Percentiles rank a stretch among this genome's conserved stretches.
phyloP scores from a whole-genome alignment of 2,329 filamentous ascomycete genomes.

The Cordyceps fumosorosea region DNA sequence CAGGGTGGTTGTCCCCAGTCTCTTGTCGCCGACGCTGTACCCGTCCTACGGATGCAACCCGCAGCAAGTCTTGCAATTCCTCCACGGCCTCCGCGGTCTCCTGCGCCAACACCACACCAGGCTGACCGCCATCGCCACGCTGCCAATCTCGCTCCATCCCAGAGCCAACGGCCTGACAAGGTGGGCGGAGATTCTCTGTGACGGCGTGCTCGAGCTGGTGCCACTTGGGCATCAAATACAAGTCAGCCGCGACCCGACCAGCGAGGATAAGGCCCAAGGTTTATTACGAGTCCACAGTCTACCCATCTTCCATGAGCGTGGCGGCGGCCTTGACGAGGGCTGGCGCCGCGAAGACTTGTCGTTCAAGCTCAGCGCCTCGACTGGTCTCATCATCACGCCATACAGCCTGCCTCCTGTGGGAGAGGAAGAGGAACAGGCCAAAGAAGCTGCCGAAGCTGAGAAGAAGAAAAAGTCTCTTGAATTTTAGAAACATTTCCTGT shows the following conservation, averaged over 20 bases:
- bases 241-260: constrained; percentile 45
- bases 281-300: constrained; percentile 77
- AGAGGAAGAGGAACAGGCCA: constrained; percentile 48
- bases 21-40: constrained; percentile 84
- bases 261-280: constrained; percentile 72
- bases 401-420: constrained; percentile 85
- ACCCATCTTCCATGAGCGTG: constrained; percentile 81
- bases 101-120: constrained; percentile 60
- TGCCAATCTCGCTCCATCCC: constrained; percentile 76
- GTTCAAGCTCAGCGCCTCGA: constrained; percentile 76
- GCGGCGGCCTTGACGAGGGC: constrained; percentile 64
- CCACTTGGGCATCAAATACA: constrained; percentile 53
- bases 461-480: constrained; percentile 60
- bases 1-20: constrained; percentile 73
- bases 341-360: constrained; percentile 78
- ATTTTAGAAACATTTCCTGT: constrained; percentile 44
- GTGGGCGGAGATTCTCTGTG: constrained; percentile 79
- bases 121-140: constrained; percentile 65
- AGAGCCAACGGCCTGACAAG: constrained; percentile 68
- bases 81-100: constrained; percentile 71
- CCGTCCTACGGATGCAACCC: constrained; percentile 63
- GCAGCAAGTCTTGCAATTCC: constrained; percentile 67
- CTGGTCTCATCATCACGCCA: constrained; percentile 77
- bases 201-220: constrained; percentile 81
- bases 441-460: constrained; percentile 36